Percentiles rank a stretch among this genome's conserved stretches.
These are phyloP conservation scores for Sarcodon aspratus DNA, from an alignment of 768 basidiomycete species.

Conservation along the genomic window DNA sequence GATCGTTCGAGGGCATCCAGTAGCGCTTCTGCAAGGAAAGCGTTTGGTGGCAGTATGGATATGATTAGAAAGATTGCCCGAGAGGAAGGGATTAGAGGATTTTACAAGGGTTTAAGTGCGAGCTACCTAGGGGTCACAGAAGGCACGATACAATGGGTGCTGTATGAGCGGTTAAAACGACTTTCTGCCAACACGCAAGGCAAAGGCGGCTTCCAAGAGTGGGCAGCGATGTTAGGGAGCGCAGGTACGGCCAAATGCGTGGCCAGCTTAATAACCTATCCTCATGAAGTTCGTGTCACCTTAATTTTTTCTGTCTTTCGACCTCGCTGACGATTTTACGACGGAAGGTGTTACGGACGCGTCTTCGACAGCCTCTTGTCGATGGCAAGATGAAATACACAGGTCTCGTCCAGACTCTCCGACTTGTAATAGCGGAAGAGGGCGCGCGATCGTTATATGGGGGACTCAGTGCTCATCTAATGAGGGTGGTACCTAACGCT, in stretches of 20 bases:
- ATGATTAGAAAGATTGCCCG: conserved; percentile 66
- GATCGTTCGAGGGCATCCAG: conserved; percentile 1
- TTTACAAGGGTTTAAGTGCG: conserved; percentile 93
- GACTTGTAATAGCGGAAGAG: conserved; percentile 81
- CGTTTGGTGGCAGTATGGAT: conserved; percentile 22
- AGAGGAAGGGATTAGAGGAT: conserved; percentile 75
- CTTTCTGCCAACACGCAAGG: conserved; percentile 44
- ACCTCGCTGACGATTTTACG: not conserved
- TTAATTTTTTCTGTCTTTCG: not conserved
- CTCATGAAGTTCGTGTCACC: conserved; percentile 73
- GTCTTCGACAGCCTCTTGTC: conserved; percentile 79
- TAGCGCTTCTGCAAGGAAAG: not conserved
- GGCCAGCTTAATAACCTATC: conserved; percentile 93
- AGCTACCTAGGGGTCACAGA: conserved; percentile 95
- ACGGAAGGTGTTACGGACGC: conserved; percentile 82
- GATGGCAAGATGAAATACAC: conserved; percentile 76
- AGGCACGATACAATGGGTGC: conserved; percentile 92
- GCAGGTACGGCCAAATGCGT: conserved; percentile 91
- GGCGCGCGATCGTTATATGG: conserved; percentile 80
- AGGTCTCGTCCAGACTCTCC: conserved; percentile 75
- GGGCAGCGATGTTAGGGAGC: conserved; percentile 77
- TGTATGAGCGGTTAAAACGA: conserved; percentile 87
- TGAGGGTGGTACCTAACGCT: conserved; percentile 96
- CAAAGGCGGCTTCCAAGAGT: conserved; percentile 48
- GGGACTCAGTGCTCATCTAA: conserved; percentile 87